A percentile compares a stretch with the other conserved stretches of the same genome.
These are phyloP conservation scores for Ophiocordyceps camponoti-leonardi DNA, from an alignment of 2,329 filamentous ascomycete genomes.

Conservation along the genomic window DNA sequence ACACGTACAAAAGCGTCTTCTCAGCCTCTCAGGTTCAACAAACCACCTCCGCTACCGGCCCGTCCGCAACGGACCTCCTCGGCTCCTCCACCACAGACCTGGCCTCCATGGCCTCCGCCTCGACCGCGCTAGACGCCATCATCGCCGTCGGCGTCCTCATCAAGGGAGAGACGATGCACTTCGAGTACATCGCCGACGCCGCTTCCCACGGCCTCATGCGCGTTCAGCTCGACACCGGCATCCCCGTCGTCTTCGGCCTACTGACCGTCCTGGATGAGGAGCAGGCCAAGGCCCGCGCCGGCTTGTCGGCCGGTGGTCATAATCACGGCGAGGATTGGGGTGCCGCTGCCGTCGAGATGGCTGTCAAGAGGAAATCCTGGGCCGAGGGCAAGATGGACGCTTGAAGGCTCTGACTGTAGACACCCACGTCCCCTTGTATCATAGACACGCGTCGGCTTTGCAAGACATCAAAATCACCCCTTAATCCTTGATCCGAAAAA, in stretches of 20 bases:
- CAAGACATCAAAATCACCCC: too few relatives aligned
- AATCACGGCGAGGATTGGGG: conserved; percentile 98
- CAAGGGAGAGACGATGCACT: conserved; percentile 98
- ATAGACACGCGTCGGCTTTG: too few relatives aligned
- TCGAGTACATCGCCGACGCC: conserved; percentile 92
- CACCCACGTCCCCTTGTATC: too few relatives aligned
- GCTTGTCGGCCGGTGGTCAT: conserved; percentile 49
- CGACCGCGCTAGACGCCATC: conserved; percentile 72
- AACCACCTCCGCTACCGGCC: conserved; percentile 35
- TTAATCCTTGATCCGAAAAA: too few relatives aligned
- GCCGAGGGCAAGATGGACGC: conserved; percentile 45
- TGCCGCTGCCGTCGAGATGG: conserved; percentile 82
- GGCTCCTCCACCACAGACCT: conserved; percentile 52
- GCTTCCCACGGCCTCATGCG: conserved; percentile 89
- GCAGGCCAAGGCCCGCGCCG: conserved; percentile 73
- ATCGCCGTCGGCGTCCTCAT: conserved; percentile 93
- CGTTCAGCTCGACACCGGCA: conserved; percentile 72
- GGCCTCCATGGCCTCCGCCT: conserved; percentile 18
- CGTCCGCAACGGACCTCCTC: conserved; percentile 61
- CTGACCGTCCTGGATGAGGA: conserved; percentile 79
- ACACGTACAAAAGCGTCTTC: conserved; percentile 43
- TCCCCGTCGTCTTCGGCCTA: conserved; percentile 84
- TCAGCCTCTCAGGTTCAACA: conserved; percentile 75
- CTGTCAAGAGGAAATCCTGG: conserved; percentile 75
- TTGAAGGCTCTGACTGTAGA: conserved; percentile 4